These are phyloP conservation scores for Sporothrix curviconia DNA, from an alignment of 2,329 filamentous ascomycete genomes.

Conservation along the genomic window DNA sequence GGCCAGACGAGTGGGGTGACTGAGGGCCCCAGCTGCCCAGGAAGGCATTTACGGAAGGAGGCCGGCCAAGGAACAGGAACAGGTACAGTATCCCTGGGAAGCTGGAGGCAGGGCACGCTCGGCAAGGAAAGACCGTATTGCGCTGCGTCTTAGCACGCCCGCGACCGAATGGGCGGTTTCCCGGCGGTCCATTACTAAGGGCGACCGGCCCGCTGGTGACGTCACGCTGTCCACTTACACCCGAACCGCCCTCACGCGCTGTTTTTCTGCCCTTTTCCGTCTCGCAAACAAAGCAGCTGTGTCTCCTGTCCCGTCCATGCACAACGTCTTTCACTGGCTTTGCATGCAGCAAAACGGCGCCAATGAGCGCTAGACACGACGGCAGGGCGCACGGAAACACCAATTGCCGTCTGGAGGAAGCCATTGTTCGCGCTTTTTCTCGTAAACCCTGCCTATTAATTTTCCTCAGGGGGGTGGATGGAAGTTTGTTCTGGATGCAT, in stretches of 20 bases:
- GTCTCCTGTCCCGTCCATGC: background rate
- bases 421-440: background rate
- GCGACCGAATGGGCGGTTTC: background rate
- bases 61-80: background rate
- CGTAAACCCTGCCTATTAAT: background rate
- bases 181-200: constrained; percentile 4
- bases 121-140: background rate
- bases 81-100: no score
- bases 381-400: background rate
- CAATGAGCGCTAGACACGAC: background rate
- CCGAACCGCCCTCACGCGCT: background rate
- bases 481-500: no score
- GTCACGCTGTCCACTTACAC: constrained; percentile 5
- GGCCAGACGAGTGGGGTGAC: constrained; percentile 1
- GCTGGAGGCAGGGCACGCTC: no score
- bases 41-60: background rate
- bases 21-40: background rate
- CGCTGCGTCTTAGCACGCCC: background rate
- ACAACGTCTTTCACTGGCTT: no score
- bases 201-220: background rate
- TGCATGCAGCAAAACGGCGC: no score
- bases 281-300: background rate
- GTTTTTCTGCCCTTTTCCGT: background rate
- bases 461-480: background rate
- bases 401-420: background rate